These are phyloP conservation scores for Mytilinidion resinicola DNA, from an alignment of 495 filamentous ascomycete genomes.

Conservation along the genomic window DNA sequence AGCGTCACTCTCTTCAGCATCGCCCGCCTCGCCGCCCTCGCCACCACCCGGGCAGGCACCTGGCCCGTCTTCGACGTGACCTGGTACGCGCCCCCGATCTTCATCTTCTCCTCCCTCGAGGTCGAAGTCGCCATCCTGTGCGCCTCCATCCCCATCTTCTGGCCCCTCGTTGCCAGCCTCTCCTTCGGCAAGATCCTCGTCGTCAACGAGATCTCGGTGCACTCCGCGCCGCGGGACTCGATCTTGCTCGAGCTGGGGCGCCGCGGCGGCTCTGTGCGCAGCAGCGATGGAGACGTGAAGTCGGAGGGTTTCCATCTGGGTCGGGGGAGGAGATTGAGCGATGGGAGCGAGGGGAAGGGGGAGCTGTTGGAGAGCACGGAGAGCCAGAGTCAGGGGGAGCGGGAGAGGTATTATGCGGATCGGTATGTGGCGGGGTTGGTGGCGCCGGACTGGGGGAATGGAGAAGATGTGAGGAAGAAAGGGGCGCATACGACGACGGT, in stretches of 20 bases:
- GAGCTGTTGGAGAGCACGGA: neutral
- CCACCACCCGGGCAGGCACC: constrained; percentile 18
- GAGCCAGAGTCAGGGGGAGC: neutral
- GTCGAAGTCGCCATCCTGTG: constrained; percentile 24
- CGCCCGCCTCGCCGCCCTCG: constrained; percentile 18
- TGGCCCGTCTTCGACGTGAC: constrained; percentile 18
- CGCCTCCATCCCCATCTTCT: constrained; percentile 26
- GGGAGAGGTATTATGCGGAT: constrained; percentile 4
- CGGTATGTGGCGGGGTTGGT: constrained; percentile 18
- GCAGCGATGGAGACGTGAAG: too few species aligned
- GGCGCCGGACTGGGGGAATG: constrained; percentile 8
- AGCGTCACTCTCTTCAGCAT: constrained; percentile 15
- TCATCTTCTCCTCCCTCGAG: constrained; percentile 25
- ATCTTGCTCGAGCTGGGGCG: too few species aligned
- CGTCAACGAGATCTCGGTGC: constrained; percentile 27
- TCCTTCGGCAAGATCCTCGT: constrained; percentile 25
- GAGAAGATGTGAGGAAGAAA: neutral
- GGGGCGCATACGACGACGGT: constrained; percentile 17
- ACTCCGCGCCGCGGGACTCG: constrained; percentile 1
- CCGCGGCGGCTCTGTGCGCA: too few species aligned
- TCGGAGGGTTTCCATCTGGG: neutral
- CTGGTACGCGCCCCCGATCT: constrained; percentile 18
- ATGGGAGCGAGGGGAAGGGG: neutral
- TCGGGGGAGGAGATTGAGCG: neutral
- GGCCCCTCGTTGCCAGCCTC: constrained; percentile 16